Evolutionary conservation across 805 yeast genomes (phyloP), one percentile per base, ranked within the genome.

Genomic region (Monosporozyma unispora): DNA sequence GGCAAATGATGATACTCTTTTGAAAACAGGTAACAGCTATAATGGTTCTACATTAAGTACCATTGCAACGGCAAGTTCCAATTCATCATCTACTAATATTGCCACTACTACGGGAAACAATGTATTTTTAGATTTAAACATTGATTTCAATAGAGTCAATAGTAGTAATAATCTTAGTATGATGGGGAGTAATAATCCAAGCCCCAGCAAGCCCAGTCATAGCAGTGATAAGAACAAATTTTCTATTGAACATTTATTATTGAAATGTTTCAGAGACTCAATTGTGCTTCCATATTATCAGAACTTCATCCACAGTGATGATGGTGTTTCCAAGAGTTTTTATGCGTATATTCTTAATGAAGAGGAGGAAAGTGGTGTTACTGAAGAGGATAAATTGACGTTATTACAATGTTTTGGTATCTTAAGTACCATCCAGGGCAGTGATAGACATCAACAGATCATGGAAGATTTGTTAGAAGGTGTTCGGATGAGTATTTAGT

Each of bases 321-420:
- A 61, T 31, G 69, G 68, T 9, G 65, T 62, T 9, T 57, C 65
- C 43, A 59, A 58, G 39, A 58, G 64, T 45, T 67, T 67, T 43
- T 64, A 64, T 44, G 48, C 51, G 46, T 67, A 64, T 48, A 60
- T 71, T 12, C 62, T 61, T 35, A 62, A 60, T 35, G 66, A 68
- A 42, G 69, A 62, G 25, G 73, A 66, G 21, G 64, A 59, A 44
- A 73, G 71, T 37, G 79, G 75, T 4, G 63, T 60, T 1, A 76
- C 77, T 3, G 70, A 69, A 44, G 66, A 70, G 19, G 71, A 70
- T 39, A 70, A 72, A 25, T 59, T 71, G 25, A 62, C 71, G 2
- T 60, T 84, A 28, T 62, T 81, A 10, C 87, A 81, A 57, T 84
- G 91, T 57, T 75, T 82, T 54, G 80, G 84, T 7, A 69, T 79